These are phyloP conservation scores for Tulasnella sp. DNA, from an alignment of 768 basidiomycete species.

Conservation along the genomic window DNA sequence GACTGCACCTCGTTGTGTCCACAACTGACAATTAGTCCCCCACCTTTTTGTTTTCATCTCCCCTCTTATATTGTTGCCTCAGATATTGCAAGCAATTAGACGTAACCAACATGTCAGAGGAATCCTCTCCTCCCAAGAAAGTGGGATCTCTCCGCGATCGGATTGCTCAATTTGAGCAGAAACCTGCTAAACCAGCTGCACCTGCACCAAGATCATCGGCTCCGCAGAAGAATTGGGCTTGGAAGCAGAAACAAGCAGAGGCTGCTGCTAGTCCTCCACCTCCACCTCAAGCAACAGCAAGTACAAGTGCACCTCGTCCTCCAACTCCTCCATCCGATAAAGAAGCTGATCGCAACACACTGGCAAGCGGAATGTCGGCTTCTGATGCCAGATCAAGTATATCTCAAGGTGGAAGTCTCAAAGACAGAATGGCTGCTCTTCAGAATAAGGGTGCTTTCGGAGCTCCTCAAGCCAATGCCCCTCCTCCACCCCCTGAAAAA, in stretches of 20 bases:
- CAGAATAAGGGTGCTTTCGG: constrained; percentile 77
- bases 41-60: too few species aligned
- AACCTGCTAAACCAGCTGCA: constrained; percentile 36
- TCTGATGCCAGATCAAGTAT: constrained; percentile 7
- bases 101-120: constrained; percentile 16
- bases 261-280: constrained; percentile 7
- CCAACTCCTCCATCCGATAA: background rate
- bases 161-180: constrained; percentile 75
- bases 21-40: background rate
- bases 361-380: constrained; percentile 1
- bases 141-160: constrained; percentile 72
- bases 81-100: too few species aligned
- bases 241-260: constrained; percentile 18
- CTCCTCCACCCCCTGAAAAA: constrained; percentile 51
- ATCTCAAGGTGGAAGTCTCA: constrained; percentile 54
- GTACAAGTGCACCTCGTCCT: background rate
- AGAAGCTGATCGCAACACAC: background rate
- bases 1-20: too few species aligned
- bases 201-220: constrained; percentile 36
- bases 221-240: constrained; percentile 38
- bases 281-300: background rate
- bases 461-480: constrained; percentile 29
- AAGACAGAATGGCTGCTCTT: constrained; percentile 90
- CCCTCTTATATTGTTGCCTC: too few species aligned
- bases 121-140: constrained; percentile 28